Evolutionary conservation across 1,284 basidiomycete genomes (phyloP), one percentile per base, ranked within the genome.

Genomic region (Neonothopanus nambi): DNA sequence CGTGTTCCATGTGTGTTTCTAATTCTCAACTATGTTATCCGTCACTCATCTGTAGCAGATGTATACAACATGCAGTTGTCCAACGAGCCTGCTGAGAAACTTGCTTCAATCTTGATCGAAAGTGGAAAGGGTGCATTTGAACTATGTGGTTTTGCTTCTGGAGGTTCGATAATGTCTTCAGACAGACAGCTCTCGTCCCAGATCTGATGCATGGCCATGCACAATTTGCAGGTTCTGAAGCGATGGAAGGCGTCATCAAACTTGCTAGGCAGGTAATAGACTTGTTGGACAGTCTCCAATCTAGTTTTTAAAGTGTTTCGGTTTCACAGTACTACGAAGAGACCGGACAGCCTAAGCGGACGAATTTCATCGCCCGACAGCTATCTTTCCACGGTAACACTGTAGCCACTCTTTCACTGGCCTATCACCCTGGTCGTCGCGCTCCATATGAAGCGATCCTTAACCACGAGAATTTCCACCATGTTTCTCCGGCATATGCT

Each of bases 381-480:
- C 71, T 91, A 20, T 91, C 88, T 2, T 95, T 84, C 70, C 93
- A 95, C 65, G 93, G 93, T 1, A 94, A 93, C 67, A 91, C 89
- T 2, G 63, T 93, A 24, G 78, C 78, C 33, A 87, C 88, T 0
- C 70, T 93, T 15, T 79, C 85, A 12, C 74, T 91, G 12, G 81
- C 82, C 0, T 74, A 82, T 59, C 84, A 91, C 60, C 84, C 85
- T 5, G 64, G 70, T 30, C 82, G 91, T 26, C 80, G 87, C 30
- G 78, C 74, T 9, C 85, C 87, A 1, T 91, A 89, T 63, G 79
- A 75, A 38, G 77, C 71, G 23, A 78, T 91, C 47, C 70, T 93
- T 20, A 79, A 89, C 63, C 66, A 74, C 13, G 67, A 79, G 1
- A 78, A 82, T 61, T 92, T 88, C 67, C 84, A 91, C 65, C 87